Conservation (phyloP, 306 rosid species). For the Medicago arabica region DNA sequence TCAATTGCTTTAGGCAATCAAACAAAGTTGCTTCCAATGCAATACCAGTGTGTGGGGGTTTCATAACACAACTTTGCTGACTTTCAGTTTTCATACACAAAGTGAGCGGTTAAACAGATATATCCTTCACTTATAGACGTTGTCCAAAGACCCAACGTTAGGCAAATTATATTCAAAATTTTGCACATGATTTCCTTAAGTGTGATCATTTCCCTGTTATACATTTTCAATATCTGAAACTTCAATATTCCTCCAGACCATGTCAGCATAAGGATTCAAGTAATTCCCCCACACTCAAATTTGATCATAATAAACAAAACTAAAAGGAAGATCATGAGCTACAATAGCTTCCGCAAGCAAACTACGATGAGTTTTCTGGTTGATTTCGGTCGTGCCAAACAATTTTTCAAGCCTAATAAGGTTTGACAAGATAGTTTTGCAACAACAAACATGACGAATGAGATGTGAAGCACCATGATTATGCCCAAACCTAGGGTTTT, state of each 20-base stretch:
- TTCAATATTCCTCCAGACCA: background rate
- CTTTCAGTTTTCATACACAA: background rate
- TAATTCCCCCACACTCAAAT: background rate
- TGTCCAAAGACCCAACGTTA: background rate
- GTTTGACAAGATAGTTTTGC: background rate
- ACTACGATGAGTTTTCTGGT: background rate
- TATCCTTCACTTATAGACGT: background rate
- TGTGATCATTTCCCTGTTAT: background rate
- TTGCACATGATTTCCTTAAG: background rate
- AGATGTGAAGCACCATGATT: no score
- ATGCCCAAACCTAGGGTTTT: no score
- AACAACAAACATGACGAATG: background rate
- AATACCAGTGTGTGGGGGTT: background rate
- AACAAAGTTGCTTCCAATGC: background rate
- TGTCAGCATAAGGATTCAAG: background rate
- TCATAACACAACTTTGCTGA: no score
- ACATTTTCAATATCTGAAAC: background rate
- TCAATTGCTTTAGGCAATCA: conserved; percentile 1
- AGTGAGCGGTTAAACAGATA: background rate
- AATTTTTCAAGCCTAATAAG: background rate
- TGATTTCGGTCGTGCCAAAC: background rate
- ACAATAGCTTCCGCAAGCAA: background rate
- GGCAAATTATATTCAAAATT: background rate
- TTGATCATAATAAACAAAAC: background rate
- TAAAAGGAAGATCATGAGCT: background rate